Percentiles rank a stretch among this genome's conserved stretches.
Evolutionary conservation across 2,329 filamentous ascomycete species (phyloP).

Genomic region (Aureobasidium sp.): DNA sequence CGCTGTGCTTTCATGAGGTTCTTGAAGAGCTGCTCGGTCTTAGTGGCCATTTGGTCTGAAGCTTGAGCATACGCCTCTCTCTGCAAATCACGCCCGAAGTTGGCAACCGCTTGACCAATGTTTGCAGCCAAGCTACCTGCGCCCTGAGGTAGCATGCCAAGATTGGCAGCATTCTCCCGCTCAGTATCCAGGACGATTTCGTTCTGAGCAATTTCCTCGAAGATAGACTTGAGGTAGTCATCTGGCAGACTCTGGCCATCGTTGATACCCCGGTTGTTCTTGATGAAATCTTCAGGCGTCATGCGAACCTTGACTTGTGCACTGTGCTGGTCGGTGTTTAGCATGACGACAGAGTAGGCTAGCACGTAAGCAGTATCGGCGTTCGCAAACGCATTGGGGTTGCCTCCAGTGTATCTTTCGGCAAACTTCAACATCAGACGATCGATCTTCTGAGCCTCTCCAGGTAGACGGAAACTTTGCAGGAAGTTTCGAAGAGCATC

Average conservation of each 20-base stretch:
- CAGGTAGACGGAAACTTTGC: constrained; percentile 88
- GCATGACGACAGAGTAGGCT: constrained; percentile 90
- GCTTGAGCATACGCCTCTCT: constrained; percentile 90
- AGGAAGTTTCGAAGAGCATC: constrained; percentile 86
- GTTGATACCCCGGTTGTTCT: constrained; percentile 97
- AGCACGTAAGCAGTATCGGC: constrained; percentile 96
- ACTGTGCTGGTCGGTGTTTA: constrained; percentile 95
- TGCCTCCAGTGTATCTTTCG: constrained; percentile 87
- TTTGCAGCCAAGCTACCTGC: constrained; percentile 66
- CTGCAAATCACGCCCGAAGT: constrained; percentile 83
- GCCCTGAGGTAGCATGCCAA: constrained; percentile 55
- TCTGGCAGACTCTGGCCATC: constrained; percentile 88
- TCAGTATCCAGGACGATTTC: constrained; percentile 95
- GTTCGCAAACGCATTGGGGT: constrained; percentile 95
- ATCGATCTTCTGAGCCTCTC: constrained; percentile 98
- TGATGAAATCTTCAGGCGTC: constrained; percentile 96
- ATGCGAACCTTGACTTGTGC: constrained; percentile 78
- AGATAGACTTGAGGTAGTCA: constrained; percentile 83
- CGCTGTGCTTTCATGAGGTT: constrained; percentile 85
- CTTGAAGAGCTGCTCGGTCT: constrained; percentile 81
- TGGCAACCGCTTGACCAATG: constrained; percentile 82
- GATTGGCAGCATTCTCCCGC: constrained; percentile 75
- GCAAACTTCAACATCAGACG: constrained; percentile 99
- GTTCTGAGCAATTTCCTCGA: constrained; percentile 81
- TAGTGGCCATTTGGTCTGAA: constrained; percentile 84